These are phyloP conservation scores for Pseudogymnoascus sp. DNA, from an alignment of 2,329 filamentous ascomycete genomes.

Conservation along the genomic window DNA sequence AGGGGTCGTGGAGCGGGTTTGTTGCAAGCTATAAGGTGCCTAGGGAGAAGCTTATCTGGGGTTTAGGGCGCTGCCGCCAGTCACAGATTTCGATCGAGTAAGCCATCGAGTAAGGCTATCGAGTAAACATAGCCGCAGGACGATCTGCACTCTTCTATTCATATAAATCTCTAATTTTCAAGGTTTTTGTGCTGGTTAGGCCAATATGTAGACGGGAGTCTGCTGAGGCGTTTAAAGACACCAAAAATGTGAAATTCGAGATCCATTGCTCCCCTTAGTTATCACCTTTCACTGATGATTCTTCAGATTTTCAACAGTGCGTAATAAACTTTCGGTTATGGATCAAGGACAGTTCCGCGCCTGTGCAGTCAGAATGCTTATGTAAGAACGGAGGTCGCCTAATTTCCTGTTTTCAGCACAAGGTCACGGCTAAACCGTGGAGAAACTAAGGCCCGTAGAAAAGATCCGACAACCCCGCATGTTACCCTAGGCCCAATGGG, in stretches of 20 bases:
- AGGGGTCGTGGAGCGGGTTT: conserved; percentile 1
- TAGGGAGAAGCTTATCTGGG: background rate
- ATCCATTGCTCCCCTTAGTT: background rate
- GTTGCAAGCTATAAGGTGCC: conserved; percentile 4
- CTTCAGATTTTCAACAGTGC: background rate
- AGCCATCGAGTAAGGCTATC: conserved; percentile 9
- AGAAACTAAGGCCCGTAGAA: background rate
- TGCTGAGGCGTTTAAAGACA: background rate
- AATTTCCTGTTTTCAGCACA: background rate
- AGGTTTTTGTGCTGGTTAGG: background rate
- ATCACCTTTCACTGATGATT: background rate
- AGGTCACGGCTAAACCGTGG: conserved; percentile 1
- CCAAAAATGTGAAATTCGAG: background rate
- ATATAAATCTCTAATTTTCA: background rate
- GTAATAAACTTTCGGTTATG: conserved; percentile 1
- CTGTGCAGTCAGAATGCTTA: background rate
- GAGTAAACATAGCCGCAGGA: conserved; percentile 2
- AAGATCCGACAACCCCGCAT: background rate
- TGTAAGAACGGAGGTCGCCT: background rate
- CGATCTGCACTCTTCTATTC: background rate
- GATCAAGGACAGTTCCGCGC: background rate
- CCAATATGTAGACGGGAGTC: background rate
- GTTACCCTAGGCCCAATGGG: background rate
- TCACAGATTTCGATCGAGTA: conserved; percentile 11
- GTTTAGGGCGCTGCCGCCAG: background rate